Percentiles rank a stretch among this genome's conserved stretches.
These are phyloP conservation scores for Russula brevipes DNA, from an alignment of 768 basidiomycete genomes.

Conservation along the genomic window DNA sequence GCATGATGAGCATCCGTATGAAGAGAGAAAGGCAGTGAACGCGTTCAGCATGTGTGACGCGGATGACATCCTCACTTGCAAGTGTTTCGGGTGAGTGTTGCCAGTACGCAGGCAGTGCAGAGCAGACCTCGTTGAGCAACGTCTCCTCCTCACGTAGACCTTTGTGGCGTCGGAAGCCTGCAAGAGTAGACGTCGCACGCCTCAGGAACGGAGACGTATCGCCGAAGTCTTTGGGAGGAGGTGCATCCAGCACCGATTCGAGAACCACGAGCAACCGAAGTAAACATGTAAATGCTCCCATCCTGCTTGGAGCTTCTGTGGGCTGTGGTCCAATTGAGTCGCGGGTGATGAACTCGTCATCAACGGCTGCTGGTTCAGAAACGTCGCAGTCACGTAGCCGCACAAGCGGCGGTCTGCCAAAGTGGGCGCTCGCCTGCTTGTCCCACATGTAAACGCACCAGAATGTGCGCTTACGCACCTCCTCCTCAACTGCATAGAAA, in stretches of 20 bases:
- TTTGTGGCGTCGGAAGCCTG: conserved; percentile 53
- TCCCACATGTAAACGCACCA: conserved; percentile 98
- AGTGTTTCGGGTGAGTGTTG: conserved; percentile 75
- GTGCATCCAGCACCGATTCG: conserved; percentile 81
- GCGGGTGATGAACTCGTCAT: conserved; percentile 83
- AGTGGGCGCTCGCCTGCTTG: conserved; percentile 85
- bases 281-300: conserved; percentile 74
- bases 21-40: conserved; percentile 85
- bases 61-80: conserved; percentile 78
- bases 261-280: conserved; percentile 81
- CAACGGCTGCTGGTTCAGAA: conserved; percentile 77
- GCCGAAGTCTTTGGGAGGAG: conserved; percentile 57
- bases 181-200: conserved; percentile 63
- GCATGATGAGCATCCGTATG: conserved; percentile 81
- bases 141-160: conserved; percentile 76
- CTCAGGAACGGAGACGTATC: conserved; percentile 73
- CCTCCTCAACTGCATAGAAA: conserved; percentile 86
- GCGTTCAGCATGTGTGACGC: conserved; percentile 83
- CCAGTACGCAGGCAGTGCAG: conserved; percentile 71
- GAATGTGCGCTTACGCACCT: conserved; percentile 90
- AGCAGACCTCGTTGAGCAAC: conserved; percentile 73
- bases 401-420: conserved; percentile 84
- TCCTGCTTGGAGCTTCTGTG: conserved; percentile 64
- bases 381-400: conserved; percentile 88
- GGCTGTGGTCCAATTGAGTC: conserved; percentile 66